Evolutionary conservation across 2,329 filamentous ascomycete species (phyloP).

Genomic region (Colletotrichum musae): DNA sequence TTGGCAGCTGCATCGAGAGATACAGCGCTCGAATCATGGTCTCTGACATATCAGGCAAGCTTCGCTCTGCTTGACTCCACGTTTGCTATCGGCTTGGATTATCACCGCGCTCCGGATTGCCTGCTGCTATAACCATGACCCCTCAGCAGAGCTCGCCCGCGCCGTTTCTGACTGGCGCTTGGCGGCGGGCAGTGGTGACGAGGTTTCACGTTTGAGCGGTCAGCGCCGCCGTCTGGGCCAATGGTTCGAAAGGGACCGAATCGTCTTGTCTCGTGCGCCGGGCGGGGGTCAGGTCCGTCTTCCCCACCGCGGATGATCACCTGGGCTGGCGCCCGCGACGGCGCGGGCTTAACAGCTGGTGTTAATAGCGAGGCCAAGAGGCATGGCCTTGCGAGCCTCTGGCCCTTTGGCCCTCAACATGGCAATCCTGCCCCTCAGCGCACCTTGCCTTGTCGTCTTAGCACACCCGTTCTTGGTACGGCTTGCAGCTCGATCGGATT

Average conservation of each 20-base stretch:
- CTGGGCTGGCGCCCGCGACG: slow-evolving; percentile 37
- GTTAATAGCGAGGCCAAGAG: slow-evolving; percentile 2
- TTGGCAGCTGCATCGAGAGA: slow-evolving; percentile 15
- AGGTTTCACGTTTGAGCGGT: slow-evolving; percentile 42
- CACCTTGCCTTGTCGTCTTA: slow-evolving; percentile 18
- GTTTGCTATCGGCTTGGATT: neutral
- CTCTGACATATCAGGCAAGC: slow-evolving; percentile 30
- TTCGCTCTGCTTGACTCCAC: slow-evolving; percentile 17
- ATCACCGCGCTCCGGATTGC: slow-evolving; percentile 2
- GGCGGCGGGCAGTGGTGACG: slow-evolving; percentile 29
- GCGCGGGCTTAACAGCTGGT: slow-evolving; percentile 30
- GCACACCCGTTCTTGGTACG: slow-evolving; percentile 14
- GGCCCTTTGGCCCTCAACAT: slow-evolving; percentile 1
- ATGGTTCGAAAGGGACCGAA: slow-evolving; percentile 32
- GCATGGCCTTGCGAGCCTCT: slow-evolving; percentile 27
- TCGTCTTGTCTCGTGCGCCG: slow-evolving; percentile 36
- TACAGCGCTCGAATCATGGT: slow-evolving; percentile 33
- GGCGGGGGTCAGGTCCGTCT: slow-evolving; percentile 35
- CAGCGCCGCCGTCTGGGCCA: slow-evolving; percentile 36
- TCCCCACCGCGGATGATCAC: slow-evolving; percentile 42
- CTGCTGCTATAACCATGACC: neutral
- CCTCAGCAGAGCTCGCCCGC: slow-evolving; percentile 20
- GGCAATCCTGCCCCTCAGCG: slow-evolving; percentile 14
- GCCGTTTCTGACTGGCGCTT: slow-evolving; percentile 31
- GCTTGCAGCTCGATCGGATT: slow-evolving; percentile 34